A percentile compares a stretch with the other conserved stretches of the same genome.
Conservation (phyloP, 345 rosid genomes). For the Sisymbrium altissimum region DNA sequence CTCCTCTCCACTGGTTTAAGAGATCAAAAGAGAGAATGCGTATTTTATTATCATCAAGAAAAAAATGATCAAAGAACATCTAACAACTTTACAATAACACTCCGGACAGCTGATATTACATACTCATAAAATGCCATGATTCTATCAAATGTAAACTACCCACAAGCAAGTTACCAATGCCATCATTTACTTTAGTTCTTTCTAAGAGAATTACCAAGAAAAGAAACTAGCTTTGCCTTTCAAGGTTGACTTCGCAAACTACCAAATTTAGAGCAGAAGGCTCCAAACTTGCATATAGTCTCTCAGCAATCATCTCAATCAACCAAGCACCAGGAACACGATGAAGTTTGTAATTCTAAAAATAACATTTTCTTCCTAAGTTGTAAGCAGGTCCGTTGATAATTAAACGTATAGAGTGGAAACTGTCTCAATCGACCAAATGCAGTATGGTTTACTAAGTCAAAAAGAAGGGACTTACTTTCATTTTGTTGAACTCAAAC, state of each 20-base stretch:
- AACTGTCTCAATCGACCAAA: background rate
- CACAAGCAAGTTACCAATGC: background rate
- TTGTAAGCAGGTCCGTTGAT: background rate
- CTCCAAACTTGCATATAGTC: slow-evolving; percentile 2
- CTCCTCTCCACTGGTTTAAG: slow-evolving; percentile 56
- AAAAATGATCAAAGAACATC: background rate
- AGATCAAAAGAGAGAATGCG: background rate
- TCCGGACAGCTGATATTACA: background rate
- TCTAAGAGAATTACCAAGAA: background rate
- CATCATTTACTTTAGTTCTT: background rate
- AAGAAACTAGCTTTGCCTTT: background rate
- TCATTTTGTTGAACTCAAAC: slow-evolving; percentile 86
- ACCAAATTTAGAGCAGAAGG: background rate
- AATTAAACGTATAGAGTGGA: background rate
- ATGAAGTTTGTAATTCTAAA: background rate
- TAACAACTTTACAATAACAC: background rate
- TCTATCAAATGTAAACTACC: background rate
- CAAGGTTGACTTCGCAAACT: background rate
- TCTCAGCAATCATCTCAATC: background rate
- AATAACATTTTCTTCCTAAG: background rate
- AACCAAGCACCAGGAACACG: background rate
- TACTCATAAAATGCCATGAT: background rate
- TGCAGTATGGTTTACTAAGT: background rate
- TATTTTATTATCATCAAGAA: background rate
- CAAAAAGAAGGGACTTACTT: slow-evolving; percentile 45